Percentiles rank a stretch among this genome's conserved stretches.
These are phyloP conservation scores for Bipolaris gigantea DNA, from an alignment of 2,329 filamentous ascomycete species.

Conservation along the genomic window DNA sequence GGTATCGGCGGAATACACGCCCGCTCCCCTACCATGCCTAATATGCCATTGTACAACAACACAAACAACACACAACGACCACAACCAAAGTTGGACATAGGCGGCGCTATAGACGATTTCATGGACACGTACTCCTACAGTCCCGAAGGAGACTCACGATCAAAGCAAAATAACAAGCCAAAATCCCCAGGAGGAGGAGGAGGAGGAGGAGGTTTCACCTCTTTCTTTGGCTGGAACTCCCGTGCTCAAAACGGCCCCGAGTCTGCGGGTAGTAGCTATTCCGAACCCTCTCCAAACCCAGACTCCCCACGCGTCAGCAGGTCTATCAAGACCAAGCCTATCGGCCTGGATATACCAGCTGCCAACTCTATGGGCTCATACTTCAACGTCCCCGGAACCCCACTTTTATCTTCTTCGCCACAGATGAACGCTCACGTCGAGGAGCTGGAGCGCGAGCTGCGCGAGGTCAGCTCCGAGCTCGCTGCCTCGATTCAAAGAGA, in stretches of 20 bases:
- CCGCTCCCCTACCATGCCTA: conserved; percentile 45
- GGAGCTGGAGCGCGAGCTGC: conserved; percentile 92
- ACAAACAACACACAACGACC: conserved; percentile 24
- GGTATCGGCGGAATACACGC: conserved; percentile 27
- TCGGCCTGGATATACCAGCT: conserved; percentile 55
- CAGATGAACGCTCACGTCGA: conserved; percentile 65
- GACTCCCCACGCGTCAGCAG: conserved; percentile 55
- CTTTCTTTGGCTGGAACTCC: conserved; percentile 69
- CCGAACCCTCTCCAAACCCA: conserved; percentile 62
- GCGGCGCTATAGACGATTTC: conserved; percentile 43
- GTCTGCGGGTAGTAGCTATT: conserved; percentile 65
- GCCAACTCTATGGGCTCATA: conserved; percentile 52
- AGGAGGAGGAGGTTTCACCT: conserved; percentile 59
- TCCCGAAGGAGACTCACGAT: conserved; percentile 27
- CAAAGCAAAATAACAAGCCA: conserved; percentile 39
- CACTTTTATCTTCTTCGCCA: conserved; percentile 48
- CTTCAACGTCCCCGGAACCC: conserved; percentile 53
- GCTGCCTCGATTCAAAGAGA: conserved; percentile 91
- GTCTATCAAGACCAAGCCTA: conserved; percentile 45
- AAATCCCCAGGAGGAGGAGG: conserved; percentile 54
- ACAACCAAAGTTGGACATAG: conserved; percentile 40
- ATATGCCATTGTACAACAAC: conserved; percentile 40
- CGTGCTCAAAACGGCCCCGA: conserved; percentile 57
- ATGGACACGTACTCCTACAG: conserved; percentile 42
- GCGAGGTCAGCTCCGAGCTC: conserved; percentile 89